phyloP scores from a whole-genome alignment of 345 rosid genomes.

The Camelina neglecta region DNA sequence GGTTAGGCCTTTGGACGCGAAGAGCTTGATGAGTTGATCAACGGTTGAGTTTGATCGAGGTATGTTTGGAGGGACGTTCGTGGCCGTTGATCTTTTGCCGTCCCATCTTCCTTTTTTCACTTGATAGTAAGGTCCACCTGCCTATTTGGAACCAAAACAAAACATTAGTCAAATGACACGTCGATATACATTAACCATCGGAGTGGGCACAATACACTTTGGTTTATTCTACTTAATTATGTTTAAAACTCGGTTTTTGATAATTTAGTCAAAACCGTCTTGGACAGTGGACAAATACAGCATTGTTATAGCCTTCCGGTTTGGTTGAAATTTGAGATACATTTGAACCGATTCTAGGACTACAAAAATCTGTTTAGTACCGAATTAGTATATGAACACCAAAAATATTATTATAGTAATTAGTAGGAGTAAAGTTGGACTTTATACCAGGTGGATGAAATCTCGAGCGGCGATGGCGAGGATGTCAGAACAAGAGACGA shows the following conservation, averaged over 20 bases:
- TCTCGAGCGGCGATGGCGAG: constrained; percentile 89
- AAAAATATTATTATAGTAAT: background rate
- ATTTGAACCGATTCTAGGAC: background rate
- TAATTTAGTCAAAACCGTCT: background rate
- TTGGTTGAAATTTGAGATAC: constrained; percentile 6
- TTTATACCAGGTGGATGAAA: constrained; percentile 47
- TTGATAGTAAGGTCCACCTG: constrained; percentile 83
- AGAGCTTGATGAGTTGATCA: constrained; percentile 68
- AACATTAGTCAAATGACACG: constrained; percentile 5
- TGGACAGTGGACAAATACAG: background rate
- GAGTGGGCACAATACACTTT: background rate
- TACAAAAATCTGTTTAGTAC: background rate
- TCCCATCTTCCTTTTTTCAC: constrained; percentile 90
- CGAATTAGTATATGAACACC: background rate
- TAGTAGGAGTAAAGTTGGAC: background rate
- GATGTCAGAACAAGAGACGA: constrained; percentile 88
- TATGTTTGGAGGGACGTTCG: constrained; percentile 56
- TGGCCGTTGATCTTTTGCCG: constrained; percentile 68
- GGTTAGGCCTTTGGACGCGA: constrained; percentile 71
- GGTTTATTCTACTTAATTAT: background rate
- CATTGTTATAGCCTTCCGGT: background rate
- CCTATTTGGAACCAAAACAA: constrained; percentile 24
- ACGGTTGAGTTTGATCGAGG: constrained; percentile 72
- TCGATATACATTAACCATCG: background rate
- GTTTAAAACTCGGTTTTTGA: background rate